Base-by-base conservation (phyloP, 805 yeast species). In the Candida morakotiae region DNA sequence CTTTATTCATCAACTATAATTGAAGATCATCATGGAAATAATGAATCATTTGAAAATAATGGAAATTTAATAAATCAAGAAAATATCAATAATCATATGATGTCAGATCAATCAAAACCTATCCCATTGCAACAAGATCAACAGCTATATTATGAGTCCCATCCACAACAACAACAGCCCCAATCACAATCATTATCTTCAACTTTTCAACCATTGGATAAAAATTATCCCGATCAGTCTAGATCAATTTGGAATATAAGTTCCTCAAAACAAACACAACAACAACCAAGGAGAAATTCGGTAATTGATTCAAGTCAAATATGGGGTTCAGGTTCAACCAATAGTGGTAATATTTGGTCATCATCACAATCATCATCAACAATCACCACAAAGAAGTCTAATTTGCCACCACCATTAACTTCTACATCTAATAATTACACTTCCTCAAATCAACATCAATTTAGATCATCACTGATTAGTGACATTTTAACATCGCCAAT, bases 391-490 rank as follows among this genome's bases (percentile, higher is more conserved):
- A 25, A 18, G 20, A 18, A n/a, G 14, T 9, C 10, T 20, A 28
- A 17, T 26, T 17, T 14, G 29, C 30, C 29, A n/a, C 30, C 39
- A 27, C 27, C 27, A 6, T 24, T 24, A 5, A 24, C 27, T 9
- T n/a, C 13, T 11, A 9, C 27, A n/a, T 9, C 27, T 10, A 35
- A 36, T 4, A 36, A 36, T 22, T 36, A 36, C 23, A 36, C 28
- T 9, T 23, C 29, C 14, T 11, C 25, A 16, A 21, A 11, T 13
- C 24, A 19, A 15, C 16, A 16, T 11, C 28, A 24, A 14, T 13
- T 26, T 17, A 30, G 43, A 7, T 40, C 43, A 3, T 36, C 43
- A 10, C 38, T 34, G 38, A 36, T 40, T 25, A 24, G 38, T n/a
- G 40, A 40, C 5, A 26, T 15, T 13, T 26, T 39, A 20, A 14